Conservation (phyloP, 805 yeast genomes). For the Tanozyma kutaoensis region DNA sequence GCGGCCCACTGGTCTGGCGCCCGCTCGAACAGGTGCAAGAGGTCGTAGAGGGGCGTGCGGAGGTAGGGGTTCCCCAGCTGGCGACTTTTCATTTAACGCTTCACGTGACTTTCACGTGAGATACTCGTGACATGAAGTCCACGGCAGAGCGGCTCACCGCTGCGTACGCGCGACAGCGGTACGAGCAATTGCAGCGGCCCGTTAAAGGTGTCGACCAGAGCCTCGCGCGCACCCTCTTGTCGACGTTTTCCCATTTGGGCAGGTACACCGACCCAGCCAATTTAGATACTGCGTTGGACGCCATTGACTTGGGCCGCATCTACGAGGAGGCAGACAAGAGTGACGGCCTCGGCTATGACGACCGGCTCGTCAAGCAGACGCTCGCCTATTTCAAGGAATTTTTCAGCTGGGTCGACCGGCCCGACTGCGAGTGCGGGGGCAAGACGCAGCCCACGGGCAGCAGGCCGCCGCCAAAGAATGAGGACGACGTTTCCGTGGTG, state of each 20-base stretch:
- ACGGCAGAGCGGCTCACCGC: too few species aligned
- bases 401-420: constrained; percentile 74
- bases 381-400: constrained; percentile 53
- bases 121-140: too few species aligned
- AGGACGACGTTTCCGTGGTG: constrained; percentile 35
- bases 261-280: constrained; percentile 5
- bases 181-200: too few species aligned
- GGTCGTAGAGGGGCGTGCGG: constrained; percentile 50
- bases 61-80: constrained; percentile 1
- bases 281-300: constrained; percentile 43
- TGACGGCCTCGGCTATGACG: constrained; percentile 21
- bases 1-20: constrained; percentile 90
- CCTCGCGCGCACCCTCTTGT: too few species aligned
- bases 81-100: too few species aligned
- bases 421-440: constrained; percentile 35
- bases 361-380: constrained; percentile 18
- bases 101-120: too few species aligned
- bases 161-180: too few species aligned
- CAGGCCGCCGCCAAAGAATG: constrained; percentile 23
- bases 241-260: constrained; percentile 1
- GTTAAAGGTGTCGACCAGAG: constrained; percentile 1
- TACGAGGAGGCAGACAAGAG: constrained; percentile 47
- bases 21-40: constrained; percentile 63
- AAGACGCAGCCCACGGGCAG: constrained; percentile 26
- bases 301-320: constrained; percentile 46